A percentile compares a stretch with the other conserved stretches of the same genome.
Conservation (phyloP, 1,139 yeast species). For the Nakaseomyces delphensis region DNA sequence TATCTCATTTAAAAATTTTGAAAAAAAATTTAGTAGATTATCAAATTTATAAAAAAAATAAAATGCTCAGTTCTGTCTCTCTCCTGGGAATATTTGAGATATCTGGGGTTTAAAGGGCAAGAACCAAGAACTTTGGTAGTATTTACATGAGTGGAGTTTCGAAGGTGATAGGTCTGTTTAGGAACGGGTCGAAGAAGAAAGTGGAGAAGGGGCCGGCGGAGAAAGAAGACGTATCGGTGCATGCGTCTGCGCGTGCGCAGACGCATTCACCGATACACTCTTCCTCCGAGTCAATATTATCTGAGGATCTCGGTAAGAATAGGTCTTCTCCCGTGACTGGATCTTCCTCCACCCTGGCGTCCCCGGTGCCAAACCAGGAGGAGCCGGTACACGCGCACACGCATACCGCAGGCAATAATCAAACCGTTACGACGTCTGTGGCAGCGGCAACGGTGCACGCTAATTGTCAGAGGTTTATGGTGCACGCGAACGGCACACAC, state of each 20-base stretch:
- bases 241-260: too few species aligned
- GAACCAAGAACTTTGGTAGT: too few species aligned
- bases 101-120: too few species aligned
- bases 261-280: constrained; percentile 2
- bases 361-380: not conserved
- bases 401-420: too few species aligned
- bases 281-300: constrained; percentile 3
- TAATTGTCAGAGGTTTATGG: constrained; percentile 19
- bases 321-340: constrained; percentile 1
- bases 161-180: constrained; percentile 7
- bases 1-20: too few species aligned
- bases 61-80: too few species aligned
- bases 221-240: too few species aligned
- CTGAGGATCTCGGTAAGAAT: not conserved
- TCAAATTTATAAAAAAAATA: too few species aligned
- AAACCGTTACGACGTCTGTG: not conserved
- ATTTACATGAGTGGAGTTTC: constrained; percentile 4
- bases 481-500: constrained; percentile 57
- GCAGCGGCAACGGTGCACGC: not conserved
- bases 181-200: constrained; percentile 5
- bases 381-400: not conserved
- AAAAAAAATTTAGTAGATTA: too few species aligned
- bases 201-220: not conserved
- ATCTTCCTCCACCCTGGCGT: constrained; percentile 4
- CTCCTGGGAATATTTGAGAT: too few species aligned